phyloP scores from a whole-genome alignment of 164 flowering plant genomes.

The Taxillus chinensis region DNA sequence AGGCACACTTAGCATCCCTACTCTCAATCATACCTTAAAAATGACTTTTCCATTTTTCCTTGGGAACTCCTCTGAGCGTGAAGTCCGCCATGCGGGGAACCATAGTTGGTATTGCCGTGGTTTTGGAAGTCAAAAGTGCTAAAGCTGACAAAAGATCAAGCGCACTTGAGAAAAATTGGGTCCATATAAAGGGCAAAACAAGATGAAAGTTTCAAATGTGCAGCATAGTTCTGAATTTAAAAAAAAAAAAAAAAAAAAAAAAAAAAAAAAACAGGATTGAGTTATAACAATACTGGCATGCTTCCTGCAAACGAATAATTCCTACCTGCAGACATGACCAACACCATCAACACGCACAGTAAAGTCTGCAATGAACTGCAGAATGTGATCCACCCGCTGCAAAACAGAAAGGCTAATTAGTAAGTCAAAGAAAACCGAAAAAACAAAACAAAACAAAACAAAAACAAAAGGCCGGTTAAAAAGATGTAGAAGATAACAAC shows the following conservation, averaged over 20 bases:
- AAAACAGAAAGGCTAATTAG: slow-evolving; percentile 6
- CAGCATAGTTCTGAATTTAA: too few relatives aligned
- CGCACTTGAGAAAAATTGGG: not conserved
- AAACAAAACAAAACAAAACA: too few relatives aligned
- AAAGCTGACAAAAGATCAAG: slow-evolving; percentile 41
- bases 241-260: too few relatives aligned
- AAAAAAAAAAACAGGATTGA: too few relatives aligned
- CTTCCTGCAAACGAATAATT: not conserved
- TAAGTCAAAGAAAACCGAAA: too few relatives aligned
- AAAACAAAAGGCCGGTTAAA: too few relatives aligned
- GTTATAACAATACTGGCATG: not conserved
- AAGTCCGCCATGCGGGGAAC: slow-evolving; percentile 52
- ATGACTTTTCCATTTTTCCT: slow-evolving; percentile 98
- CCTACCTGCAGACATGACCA: slow-evolving; percentile 96
- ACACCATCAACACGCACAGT: slow-evolving; percentile 89
- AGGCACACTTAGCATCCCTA: too few relatives aligned
- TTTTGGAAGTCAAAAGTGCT: slow-evolving; percentile 69
- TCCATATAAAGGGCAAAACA: slow-evolving; percentile 1
- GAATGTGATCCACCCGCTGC: slow-evolving; percentile 88
- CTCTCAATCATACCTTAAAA: slow-evolving; percentile 54
- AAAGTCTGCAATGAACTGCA: slow-evolving; percentile 82
- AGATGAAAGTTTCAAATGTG: too few relatives aligned
- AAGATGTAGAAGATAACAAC: slow-evolving; percentile 20
- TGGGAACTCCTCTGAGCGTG: slow-evolving; percentile 71
- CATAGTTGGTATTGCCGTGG: slow-evolving; percentile 87